Base-by-base conservation (phyloP, 2,329 filamentous ascomycete species). In the Microdochium trichocladiopsis region DNA sequence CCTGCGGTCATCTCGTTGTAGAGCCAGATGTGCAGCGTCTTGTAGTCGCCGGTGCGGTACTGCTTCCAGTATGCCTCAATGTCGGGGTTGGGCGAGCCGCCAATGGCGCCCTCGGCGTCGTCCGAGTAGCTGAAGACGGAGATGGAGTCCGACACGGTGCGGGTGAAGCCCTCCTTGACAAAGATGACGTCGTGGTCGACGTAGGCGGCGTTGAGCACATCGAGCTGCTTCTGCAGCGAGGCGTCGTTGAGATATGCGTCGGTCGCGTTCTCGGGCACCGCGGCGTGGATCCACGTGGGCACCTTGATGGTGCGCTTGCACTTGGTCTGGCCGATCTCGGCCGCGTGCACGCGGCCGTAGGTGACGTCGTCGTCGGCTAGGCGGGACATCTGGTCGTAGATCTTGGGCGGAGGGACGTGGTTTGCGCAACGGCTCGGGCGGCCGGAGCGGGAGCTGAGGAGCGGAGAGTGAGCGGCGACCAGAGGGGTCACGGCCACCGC, bases 111-210 rank as follows among this genome's bases (percentile, higher is more conserved):
- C 37, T 68, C 67, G 16, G 57, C 28, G 16, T 59, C 55, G 48
- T 63, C 69, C 25, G 60, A 55, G 51, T 65, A 66, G 21, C 73
- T 73, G 66, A 74, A 75, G 66, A 73, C 72, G 9, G 76, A 65
- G 49, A 69, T 62, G 48, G 62, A 63, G 49, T 61, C 65, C 47
- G 57, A 59, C 16, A 75, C 61, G 47, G 61, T 56, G 22, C 61
- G 60, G 50, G 72, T 63, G 63, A 75, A 73, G 69, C 77, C 77
- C 47, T 31, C 25, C 14, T 50, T 47, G 33, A 23, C n/a, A 31
- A 52, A 52, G 47, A 22, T 24, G 48, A 77, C 43, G 67, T 78
- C 77, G 51, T 77, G 69, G 55, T 70, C 63, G 10, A 61, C 54
- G 62, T 76, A 77, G 53, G 66, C 66, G 47, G 75, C 74, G 62